Percentiles rank a stretch among this genome's conserved stretches.
phyloP scores from a whole-genome alignment of 2,329 filamentous ascomycete species.

The Trichoderma oligosporum region DNA sequence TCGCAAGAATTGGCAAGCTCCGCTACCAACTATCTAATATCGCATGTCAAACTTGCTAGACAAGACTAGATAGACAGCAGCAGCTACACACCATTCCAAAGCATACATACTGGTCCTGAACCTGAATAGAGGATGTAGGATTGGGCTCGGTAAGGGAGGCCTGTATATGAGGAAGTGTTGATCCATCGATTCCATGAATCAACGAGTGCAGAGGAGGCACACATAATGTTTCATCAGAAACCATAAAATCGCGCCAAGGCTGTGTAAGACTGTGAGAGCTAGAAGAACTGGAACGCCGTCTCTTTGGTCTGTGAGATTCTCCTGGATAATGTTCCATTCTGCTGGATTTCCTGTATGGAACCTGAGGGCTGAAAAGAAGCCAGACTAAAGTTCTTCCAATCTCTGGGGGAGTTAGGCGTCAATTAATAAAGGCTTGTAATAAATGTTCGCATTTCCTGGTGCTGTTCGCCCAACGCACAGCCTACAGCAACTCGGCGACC shows the following conservation, averaged over 20 bases:
- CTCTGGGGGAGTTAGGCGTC: no score
- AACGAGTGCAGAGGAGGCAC: no score
- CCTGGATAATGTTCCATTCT: background rate
- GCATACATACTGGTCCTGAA: background rate
- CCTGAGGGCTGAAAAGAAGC: no score
- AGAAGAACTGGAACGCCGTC: background rate
- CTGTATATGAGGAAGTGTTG: background rate
- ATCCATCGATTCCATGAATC: background rate
- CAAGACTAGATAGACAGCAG: no score
- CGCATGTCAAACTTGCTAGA: background rate
- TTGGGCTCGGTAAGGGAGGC: background rate
- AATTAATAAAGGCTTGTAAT: no score
- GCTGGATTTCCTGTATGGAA: no score
- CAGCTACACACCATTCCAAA: background rate
- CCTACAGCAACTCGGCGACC: background rate
- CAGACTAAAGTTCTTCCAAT: no score
- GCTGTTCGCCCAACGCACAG: background rate
- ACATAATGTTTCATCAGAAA: no score
- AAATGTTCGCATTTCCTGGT: no score
- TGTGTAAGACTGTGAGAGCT: accelerated
- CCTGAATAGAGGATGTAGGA: background rate
- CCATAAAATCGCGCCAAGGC: no score
- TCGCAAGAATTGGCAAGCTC: background rate
- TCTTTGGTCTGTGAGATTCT: background rate
- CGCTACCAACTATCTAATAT: background rate